Evolutionary conservation across 805 yeast species (phyloP).

Genomic region (Saccharomycopsis capsularis): DNA sequence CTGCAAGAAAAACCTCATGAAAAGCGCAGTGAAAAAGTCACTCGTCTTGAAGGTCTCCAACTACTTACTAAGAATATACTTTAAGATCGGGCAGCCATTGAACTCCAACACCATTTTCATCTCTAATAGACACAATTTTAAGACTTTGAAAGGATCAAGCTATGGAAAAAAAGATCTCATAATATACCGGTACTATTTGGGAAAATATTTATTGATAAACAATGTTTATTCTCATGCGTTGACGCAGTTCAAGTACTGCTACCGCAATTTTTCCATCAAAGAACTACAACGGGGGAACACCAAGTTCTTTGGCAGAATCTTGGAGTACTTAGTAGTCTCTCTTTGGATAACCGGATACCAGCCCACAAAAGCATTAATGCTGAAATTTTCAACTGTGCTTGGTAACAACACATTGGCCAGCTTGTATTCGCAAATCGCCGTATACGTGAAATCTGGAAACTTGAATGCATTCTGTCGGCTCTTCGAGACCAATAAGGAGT

Average conservation of each 20-base stretch:
- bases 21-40: constrained; percentile 7
- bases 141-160: constrained; percentile 9
- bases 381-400: background rate
- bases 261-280: constrained; percentile 4
- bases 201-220: constrained; percentile 14
- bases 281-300: background rate
- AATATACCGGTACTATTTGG: constrained; percentile 17
- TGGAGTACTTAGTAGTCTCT: constrained; percentile 8
- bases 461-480: constrained; percentile 1
- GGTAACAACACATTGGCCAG: background rate
- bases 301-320: constrained; percentile 4
- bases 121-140: constrained; percentile 10
- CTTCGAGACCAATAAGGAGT: background rate
- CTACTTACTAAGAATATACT: constrained; percentile 13
- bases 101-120: constrained; percentile 20
- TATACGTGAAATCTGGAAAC: constrained; percentile 6
- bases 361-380: constrained; percentile 6
- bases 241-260: constrained; percentile 17
- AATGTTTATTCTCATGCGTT: constrained; percentile 9
- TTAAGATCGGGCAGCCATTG: constrained; percentile 19
- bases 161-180: constrained; percentile 14
- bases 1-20: constrained; percentile 16
- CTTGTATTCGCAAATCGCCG: constrained; percentile 5
- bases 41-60: constrained; percentile 17
- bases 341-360: constrained; percentile 15